Evolutionary conservation across 176 grass and related monocot species (phyloP).

Genomic region (Triticum monococcum): DNA sequence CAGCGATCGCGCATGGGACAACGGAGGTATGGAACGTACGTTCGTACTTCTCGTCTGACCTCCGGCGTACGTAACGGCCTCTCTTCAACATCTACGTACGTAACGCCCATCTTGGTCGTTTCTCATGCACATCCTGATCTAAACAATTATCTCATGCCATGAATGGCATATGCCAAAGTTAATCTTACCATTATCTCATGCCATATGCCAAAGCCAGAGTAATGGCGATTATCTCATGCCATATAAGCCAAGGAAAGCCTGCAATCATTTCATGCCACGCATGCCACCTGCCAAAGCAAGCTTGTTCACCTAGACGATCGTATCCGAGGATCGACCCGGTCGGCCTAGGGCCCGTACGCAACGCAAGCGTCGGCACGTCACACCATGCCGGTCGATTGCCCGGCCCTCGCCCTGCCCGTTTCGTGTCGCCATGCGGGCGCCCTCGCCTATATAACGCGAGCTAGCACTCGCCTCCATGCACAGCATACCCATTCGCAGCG

Average conservation of each 20-base stretch:
- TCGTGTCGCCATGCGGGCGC: neutral
- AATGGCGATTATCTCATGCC: too few relatives aligned
- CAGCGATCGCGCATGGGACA: conserved; percentile 1
- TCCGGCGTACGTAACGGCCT: conserved; percentile 28
- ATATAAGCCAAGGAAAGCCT: neutral
- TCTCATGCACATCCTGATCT: neutral
- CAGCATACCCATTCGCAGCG: neutral
- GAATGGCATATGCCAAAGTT: neutral
- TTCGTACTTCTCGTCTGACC: neutral
- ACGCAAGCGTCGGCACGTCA: neutral
- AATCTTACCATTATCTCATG: too few relatives aligned
- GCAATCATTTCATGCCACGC: neutral
- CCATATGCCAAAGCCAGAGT: neutral
- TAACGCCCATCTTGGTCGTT: neutral
- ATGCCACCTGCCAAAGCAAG: neutral
- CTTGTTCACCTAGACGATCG: neutral
- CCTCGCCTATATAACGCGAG: neutral
- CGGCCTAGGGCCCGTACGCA: neutral
- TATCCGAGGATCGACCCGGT: neutral
- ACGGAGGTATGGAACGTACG: conserved; percentile 3
- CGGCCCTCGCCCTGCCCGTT: neutral
- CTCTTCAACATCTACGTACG: neutral
- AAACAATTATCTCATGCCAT: neutral
- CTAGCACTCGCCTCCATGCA: neutral
- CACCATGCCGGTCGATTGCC: neutral